phyloP scores from a whole-genome alignment of 2,329 filamentous ascomycete species.

The Aspergillus sp. region DNA sequence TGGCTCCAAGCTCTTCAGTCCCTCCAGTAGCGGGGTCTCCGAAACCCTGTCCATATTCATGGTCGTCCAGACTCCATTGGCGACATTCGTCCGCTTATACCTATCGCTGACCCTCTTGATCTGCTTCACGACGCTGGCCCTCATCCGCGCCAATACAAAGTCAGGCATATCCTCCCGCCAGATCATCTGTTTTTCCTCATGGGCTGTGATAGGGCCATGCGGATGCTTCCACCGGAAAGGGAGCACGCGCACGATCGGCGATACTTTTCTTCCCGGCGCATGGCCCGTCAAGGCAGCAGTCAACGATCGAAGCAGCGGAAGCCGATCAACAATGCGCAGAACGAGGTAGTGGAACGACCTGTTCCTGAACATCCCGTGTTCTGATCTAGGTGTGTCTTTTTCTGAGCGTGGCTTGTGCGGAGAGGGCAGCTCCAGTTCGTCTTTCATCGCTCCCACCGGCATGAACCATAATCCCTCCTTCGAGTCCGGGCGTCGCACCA shows the following conservation, averaged over 20 bases:
- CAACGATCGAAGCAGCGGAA: constrained; percentile 22
- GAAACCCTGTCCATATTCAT: constrained; percentile 20
- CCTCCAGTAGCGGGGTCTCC: constrained; percentile 18
- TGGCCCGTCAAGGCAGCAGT: constrained; percentile 12
- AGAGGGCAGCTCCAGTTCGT: constrained; percentile 21
- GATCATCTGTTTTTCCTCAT: constrained; percentile 30
- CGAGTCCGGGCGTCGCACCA: constrained; percentile 28
- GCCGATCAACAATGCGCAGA: constrained; percentile 27
- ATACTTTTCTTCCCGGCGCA: constrained; percentile 9
- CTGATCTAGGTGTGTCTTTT: neutral
- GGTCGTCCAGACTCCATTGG: constrained; percentile 26
- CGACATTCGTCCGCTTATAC: constrained; percentile 15
- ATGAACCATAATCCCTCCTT: constrained; percentile 29
- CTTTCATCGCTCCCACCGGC: constrained; percentile 30
- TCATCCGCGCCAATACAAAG: constrained; percentile 39
- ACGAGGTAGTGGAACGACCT: constrained; percentile 15
- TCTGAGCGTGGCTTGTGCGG: neutral
- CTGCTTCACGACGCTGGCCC: constrained; percentile 32
- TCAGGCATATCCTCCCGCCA: constrained; percentile 50
- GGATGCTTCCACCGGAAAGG: constrained; percentile 37
- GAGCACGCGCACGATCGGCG: constrained; percentile 21
- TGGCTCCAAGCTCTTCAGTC: constrained; percentile 17
- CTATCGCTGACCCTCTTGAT: constrained; percentile 32
- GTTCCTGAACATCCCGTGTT: neutral
- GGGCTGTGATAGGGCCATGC: constrained; percentile 22